Conservation (phyloP, 2,329 filamentous ascomycete genomes). For the Apiospora marii region DNA sequence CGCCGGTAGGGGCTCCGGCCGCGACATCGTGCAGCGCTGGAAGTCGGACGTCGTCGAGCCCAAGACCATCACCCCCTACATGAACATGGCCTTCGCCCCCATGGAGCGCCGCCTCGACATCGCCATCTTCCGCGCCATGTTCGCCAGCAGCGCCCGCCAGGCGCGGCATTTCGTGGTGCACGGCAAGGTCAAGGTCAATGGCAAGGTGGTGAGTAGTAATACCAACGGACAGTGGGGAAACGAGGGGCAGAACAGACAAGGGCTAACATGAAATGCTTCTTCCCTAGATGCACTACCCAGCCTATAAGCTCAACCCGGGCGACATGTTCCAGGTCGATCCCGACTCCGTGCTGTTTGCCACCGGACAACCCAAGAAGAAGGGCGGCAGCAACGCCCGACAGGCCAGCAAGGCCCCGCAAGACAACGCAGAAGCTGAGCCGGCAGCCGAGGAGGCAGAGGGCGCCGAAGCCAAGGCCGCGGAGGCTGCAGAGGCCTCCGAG, state of each 20-base stretch:
- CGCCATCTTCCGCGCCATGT: conserved; percentile 92
- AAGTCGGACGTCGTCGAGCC: background rate
- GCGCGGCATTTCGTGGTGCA: conserved; percentile 95
- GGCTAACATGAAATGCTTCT: background rate
- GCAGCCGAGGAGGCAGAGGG: conserved; percentile 32
- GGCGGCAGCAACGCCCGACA: conserved; percentile 37
- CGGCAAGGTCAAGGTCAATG: conserved; percentile 93
- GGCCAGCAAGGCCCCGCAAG: conserved; percentile 30
- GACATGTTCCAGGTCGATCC: conserved; percentile 98
- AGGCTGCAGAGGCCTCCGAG: conserved; percentile 34
- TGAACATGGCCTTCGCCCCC: conserved; percentile 95
- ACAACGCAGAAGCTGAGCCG: conserved; percentile 28
- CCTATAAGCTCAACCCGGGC: conserved; percentile 94
- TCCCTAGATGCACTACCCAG: conserved; percentile 83
- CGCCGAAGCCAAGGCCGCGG: conserved; percentile 37
- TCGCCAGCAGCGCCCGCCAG: conserved; percentile 91
- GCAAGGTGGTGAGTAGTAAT: conserved; percentile 76
- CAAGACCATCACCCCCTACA: conserved; percentile 77
- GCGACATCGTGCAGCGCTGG: conserved; percentile 45
- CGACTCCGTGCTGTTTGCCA: conserved; percentile 87
- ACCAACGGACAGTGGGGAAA: background rate
- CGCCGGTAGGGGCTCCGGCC: conserved; percentile 81
- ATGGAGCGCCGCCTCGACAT: conserved; percentile 90
- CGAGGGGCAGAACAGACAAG: background rate
- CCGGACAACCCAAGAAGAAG: conserved; percentile 72